Conservation (phyloP, 2,329 filamentous ascomycete species). For the Fusarium oxysporum region DNA sequence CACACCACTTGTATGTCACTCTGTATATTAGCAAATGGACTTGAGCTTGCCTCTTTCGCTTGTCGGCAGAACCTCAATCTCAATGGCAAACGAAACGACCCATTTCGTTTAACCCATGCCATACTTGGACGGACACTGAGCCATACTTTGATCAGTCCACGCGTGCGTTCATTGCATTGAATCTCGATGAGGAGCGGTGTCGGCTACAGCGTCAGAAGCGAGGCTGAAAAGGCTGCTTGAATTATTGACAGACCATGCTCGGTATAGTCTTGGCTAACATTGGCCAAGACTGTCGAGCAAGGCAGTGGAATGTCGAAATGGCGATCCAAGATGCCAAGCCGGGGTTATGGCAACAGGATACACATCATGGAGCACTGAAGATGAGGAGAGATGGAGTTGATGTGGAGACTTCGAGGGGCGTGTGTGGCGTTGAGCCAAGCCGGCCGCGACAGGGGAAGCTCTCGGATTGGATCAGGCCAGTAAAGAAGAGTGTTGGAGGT, state of each 20-base stretch:
- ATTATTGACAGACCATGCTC: not conserved
- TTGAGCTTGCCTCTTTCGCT: slow-evolving; percentile 13
- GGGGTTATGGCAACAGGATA: slow-evolving; percentile 36
- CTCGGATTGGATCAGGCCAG: not conserved
- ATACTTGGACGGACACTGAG: not conserved
- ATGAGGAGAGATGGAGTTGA: slow-evolving; percentile 10
- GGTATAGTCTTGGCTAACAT: slow-evolving; percentile 28
- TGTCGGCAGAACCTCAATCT: not conserved
- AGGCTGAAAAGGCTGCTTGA: slow-evolving; percentile 21
- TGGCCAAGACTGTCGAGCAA: slow-evolving; percentile 34
- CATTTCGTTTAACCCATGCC: slow-evolving; percentile 3
- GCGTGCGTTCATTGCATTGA: not conserved
- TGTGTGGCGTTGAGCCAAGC: slow-evolving; percentile 29
- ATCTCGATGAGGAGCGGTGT: slow-evolving; percentile 30
- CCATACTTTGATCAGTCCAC: slow-evolving; percentile 6
- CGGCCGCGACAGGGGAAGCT: slow-evolving; percentile 14
- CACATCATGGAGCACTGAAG: slow-evolving; percentile 16
- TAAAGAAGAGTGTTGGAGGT: not conserved
- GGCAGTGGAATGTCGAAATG: slow-evolving; percentile 27
- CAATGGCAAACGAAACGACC: not conserved
- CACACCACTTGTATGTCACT: not conserved
- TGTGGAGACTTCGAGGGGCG: slow-evolving; percentile 18
- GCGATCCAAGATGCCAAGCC: slow-evolving; percentile 37
- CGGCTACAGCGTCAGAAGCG: not conserved
- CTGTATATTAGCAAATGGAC: not conserved